Evolutionary conservation across 352 stramenopile genomes (phyloP).

Genomic region (Chrysophaeum taylorii): DNA sequence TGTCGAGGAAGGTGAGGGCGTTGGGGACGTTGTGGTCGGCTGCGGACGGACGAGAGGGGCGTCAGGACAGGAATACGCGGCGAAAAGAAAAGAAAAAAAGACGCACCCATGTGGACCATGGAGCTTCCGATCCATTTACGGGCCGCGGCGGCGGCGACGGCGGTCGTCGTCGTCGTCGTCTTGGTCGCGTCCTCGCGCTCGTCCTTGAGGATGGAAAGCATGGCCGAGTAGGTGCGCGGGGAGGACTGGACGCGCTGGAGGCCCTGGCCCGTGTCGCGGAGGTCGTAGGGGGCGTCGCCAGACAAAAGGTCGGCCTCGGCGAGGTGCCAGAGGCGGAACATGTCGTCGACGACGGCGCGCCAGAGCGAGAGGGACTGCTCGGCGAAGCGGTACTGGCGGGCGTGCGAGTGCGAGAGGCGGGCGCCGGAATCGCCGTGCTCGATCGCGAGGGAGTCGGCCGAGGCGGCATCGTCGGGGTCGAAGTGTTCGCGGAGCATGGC

Average conservation of each 20-base stretch:
- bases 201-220: constrained; percentile 80
- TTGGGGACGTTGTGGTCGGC: constrained; percentile 96
- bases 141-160: constrained; percentile 14
- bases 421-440: constrained; percentile 65
- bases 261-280: constrained; percentile 86
- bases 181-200: constrained; percentile 25
- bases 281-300: constrained; percentile 58
- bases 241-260: constrained; percentile 82
- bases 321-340: constrained; percentile 90
- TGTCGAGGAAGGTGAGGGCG: constrained; percentile 95
- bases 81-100: too few species aligned
- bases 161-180: not conserved
- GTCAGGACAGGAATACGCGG: too few species aligned
- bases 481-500: constrained; percentile 71
- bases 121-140: constrained; percentile 78
- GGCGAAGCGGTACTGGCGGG: constrained; percentile 88
- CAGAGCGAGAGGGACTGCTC: constrained; percentile 88
- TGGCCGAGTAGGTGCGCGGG: constrained; percentile 78
- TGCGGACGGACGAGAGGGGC: too few species aligned
- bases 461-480: constrained; percentile 50
- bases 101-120: constrained; percentile 91
- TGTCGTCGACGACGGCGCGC: constrained; percentile 87
- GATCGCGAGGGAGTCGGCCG: constrained; percentile 74
- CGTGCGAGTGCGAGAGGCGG: constrained; percentile 82
- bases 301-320: constrained; percentile 79